Conservation (phyloP, 257 asterid species). For the Buddleja alternifolia region DNA sequence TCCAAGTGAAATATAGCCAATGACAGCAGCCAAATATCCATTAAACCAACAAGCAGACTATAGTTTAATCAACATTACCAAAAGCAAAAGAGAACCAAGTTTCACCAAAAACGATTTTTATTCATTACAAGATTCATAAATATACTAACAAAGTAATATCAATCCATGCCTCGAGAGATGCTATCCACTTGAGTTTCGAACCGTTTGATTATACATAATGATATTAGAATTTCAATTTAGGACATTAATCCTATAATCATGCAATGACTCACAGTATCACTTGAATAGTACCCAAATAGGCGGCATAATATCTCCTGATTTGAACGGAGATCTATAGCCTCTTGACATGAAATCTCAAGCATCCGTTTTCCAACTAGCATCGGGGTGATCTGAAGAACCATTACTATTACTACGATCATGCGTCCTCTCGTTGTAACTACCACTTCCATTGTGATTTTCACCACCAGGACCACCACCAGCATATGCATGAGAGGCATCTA, state of each 20-base stretch:
- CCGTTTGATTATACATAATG: too few species aligned
- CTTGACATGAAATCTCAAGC: slow-evolving; percentile 22
- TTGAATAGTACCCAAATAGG: too few species aligned
- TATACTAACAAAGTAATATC: slow-evolving; percentile 9
- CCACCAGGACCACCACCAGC: slow-evolving; percentile 28
- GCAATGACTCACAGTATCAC: too few species aligned
- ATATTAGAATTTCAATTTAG: too few species aligned
- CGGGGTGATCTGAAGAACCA: slow-evolving; percentile 25
- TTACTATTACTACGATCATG: slow-evolving; percentile 17
- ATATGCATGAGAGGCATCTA: slow-evolving; percentile 8
- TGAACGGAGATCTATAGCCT: slow-evolving; percentile 10
- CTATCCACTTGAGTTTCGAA: too few species aligned
- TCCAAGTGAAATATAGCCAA: not conserved
- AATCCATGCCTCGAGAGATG: too few species aligned
- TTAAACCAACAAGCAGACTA: not conserved
- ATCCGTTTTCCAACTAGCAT: slow-evolving; percentile 34
- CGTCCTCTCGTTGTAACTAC: not conserved
- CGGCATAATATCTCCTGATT: too few species aligned
- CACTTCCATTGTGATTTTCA: slow-evolving; percentile 24
- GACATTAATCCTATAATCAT: too few species aligned
- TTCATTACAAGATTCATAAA: slow-evolving; percentile 22
- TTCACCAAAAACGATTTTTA: slow-evolving; percentile 30
- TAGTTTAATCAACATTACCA: slow-evolving; percentile 5
- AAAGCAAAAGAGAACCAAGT: slow-evolving; percentile 20
- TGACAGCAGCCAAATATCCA: not conserved